phyloP scores from a whole-genome alignment of 768 basidiomycete genomes.

The Coprinopsis strossmayeri region DNA sequence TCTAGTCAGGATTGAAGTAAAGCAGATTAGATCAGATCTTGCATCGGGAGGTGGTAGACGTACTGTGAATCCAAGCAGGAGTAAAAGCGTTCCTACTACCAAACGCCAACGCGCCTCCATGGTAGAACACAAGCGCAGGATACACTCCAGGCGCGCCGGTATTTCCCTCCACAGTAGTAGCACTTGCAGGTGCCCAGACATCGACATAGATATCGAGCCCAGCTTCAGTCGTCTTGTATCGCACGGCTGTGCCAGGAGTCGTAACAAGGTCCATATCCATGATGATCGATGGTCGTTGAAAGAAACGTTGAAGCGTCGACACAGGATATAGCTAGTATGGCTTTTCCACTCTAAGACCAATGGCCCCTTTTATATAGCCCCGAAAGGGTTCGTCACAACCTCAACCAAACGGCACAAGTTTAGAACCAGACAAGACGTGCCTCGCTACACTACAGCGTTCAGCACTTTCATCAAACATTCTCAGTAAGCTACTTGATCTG shows the following conservation, averaged over 20 bases:
- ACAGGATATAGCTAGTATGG: neutral
- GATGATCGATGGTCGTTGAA: neutral
- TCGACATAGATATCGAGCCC: conserved; percentile 9
- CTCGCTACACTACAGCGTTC: too few species aligned
- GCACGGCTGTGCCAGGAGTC: neutral
- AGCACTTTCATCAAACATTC: too few species aligned
- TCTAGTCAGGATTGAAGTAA: conserved; percentile 25
- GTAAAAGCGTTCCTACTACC: conserved; percentile 57
- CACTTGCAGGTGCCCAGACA: neutral
- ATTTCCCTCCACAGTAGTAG: neutral
- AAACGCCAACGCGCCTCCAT: conserved; percentile 53
- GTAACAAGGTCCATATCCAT: neutral
- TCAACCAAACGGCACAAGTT: too few species aligned
- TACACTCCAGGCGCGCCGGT: conserved; percentile 3
- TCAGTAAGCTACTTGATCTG: too few species aligned
- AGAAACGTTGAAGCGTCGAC: neutral
- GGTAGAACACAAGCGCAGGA: conserved; percentile 38
- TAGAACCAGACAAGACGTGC: too few species aligned
- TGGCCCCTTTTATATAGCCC: too few species aligned
- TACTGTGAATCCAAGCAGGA: conserved; percentile 58
- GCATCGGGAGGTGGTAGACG: conserved; percentile 9
- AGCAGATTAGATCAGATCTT: neutral
- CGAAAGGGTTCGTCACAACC: too few species aligned
- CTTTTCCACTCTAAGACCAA: neutral
- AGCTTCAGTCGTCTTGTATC: conserved; percentile 5